Evolutionary conservation across 192 early-diverging fungal species (phyloP).

Genomic region (Coemansia sp.): DNA sequence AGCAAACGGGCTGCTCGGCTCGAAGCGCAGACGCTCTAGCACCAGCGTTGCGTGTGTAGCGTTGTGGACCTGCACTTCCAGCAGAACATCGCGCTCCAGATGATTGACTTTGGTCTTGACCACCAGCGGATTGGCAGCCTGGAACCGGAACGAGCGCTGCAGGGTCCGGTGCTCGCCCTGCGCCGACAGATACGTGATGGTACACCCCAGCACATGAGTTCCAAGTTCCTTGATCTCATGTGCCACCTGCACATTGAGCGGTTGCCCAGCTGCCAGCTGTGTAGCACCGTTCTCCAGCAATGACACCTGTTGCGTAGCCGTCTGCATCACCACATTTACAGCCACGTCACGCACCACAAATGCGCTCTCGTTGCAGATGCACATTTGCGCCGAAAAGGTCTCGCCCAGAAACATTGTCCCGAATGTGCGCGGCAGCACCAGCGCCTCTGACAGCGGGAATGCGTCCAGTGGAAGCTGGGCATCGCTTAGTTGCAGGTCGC

Average conservation of each 20-base stretch:
- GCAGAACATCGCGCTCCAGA: slow-evolving; percentile 62
- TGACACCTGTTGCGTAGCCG: slow-evolving; percentile 74
- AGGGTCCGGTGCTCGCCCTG: slow-evolving; percentile 71
- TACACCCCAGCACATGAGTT: slow-evolving; percentile 86
- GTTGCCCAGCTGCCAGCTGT: slow-evolving; percentile 66
- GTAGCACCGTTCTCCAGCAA: slow-evolving; percentile 56
- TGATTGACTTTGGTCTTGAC: slow-evolving; percentile 97
- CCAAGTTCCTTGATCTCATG: slow-evolving; percentile 98
- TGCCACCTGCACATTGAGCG: slow-evolving; percentile 72
- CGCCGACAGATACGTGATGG: slow-evolving; percentile 72
- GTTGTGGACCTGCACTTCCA: slow-evolving; percentile 96
- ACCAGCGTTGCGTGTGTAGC: slow-evolving; percentile 75
- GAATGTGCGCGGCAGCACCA: slow-evolving; percentile 81
- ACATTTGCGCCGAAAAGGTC: slow-evolving; percentile 83
- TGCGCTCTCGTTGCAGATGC: slow-evolving; percentile 81
- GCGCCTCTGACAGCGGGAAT: slow-evolving; percentile 65
- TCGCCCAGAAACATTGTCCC: slow-evolving; percentile 95
- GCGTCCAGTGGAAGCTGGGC: slow-evolving; percentile 56
- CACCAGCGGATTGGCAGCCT: slow-evolving; percentile 91
- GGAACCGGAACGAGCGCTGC: slow-evolving; percentile 94
- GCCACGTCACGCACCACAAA: slow-evolving; percentile 69
- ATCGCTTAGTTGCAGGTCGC: slow-evolving; percentile 31
- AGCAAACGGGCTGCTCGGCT: slow-evolving; percentile 71
- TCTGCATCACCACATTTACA: slow-evolving; percentile 85
- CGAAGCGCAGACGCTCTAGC: slow-evolving; percentile 86